These are phyloP conservation scores for Penicillium sclerotigenum DNA, from an alignment of 2,329 filamentous ascomycete genomes.

Conservation along the genomic window DNA sequence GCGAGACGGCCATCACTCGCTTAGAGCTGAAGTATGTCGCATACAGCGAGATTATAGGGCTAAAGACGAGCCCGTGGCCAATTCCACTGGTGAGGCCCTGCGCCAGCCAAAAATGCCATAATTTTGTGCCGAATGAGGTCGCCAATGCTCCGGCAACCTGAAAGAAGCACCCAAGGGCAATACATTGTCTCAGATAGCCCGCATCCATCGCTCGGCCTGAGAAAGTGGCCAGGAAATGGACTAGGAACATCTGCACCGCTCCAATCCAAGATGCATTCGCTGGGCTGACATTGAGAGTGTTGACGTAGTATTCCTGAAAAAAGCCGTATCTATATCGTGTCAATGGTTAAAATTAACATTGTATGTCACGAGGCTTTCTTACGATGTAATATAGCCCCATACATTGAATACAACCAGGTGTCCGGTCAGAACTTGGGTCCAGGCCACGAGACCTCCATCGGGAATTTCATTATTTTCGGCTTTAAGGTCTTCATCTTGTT, in stretches of 20 bases:
- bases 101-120: conserved; percentile 51
- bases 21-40: conserved; percentile 43
- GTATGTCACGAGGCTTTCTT: background rate
- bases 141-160: conserved; percentile 46
- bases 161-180: conserved; percentile 1
- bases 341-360: background rate
- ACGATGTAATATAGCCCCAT: conserved; percentile 12
- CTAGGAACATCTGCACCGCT: conserved; percentile 46
- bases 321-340: conserved; percentile 29
- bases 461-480: conserved; percentile 14
- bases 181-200: conserved; percentile 36
- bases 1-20: conserved; percentile 37
- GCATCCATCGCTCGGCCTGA: conserved; percentile 43
- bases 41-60: conserved; percentile 38
- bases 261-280: conserved; percentile 48
- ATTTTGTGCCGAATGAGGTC: conserved; percentile 44
- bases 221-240: conserved; percentile 41
- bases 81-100: conserved; percentile 45
- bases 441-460: conserved; percentile 32
- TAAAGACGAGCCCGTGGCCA: conserved; percentile 43
- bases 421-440: conserved; percentile 30
- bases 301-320: conserved; percentile 47
- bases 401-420: conserved; percentile 31
- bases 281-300: conserved; percentile 29
- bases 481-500: conserved; percentile 3